Base-by-base conservation (phyloP, 768 basidiomycete genomes). In the Lactarius indigo region DNA sequence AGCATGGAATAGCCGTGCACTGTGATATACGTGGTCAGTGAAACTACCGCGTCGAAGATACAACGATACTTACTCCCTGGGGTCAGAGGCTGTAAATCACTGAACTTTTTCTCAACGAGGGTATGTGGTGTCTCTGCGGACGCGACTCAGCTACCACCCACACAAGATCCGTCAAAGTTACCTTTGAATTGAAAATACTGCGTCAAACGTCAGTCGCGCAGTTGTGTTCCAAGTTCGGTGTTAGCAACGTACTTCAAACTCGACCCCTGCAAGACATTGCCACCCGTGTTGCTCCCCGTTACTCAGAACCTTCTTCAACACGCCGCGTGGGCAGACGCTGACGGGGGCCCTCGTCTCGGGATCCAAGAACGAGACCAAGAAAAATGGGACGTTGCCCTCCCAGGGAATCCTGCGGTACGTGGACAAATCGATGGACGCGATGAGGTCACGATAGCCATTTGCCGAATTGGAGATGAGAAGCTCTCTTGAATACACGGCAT, bases 1-100 rank as follows among this genome's bases (percentile, higher is more conserved):
- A 99, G 83, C 39, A 98, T 82, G 5, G 95, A 97, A 75, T 98
- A 98, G 5, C 97, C 97, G 72, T 98, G 97, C 91, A 96, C 95
- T 98, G 66, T 31, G n/a, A n/a, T 50, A 63, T 30, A 63, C 47
- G 26, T 6, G 15, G 35, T 50, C 41, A 59, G 37, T 64, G 28
- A 50, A 26, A 52, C 15, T 58, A 23, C 23, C 10, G 42, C 31
- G 30, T 65, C 33, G 52, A 18, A 44, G 8, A 54, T 47, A 20
- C 28, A 23, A 13, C 23, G 30, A 17, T 26, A 81, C 93, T 71
- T 74, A 97, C 95, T 98, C 75, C 97, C 97, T 3, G 95, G 86
- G 1, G 96, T 98, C 52, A 99, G 77, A 8, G 96, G 88, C 47
- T 86, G 81, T 6, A 98, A 80, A 66, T 85, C 78, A 1, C 78